Evolutionary conservation across 768 basidiomycete genomes (phyloP), one percentile per base, ranked within the genome.

Genomic region (Cyathus striatus): DNA sequence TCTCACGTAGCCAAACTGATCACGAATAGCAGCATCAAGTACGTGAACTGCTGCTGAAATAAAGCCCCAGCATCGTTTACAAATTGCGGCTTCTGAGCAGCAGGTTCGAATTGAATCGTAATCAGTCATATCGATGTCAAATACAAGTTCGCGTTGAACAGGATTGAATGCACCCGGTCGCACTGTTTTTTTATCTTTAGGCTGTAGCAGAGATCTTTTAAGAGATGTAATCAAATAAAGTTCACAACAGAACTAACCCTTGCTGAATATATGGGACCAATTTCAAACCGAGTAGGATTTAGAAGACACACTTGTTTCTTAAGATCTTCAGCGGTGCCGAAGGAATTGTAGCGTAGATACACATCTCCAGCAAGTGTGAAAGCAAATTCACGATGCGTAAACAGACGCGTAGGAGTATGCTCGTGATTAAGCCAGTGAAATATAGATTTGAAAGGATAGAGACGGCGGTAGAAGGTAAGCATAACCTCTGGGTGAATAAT

Each of bases 121-220:
- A 65, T 99, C 96, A 13, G 96, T 95, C 96, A 99, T 97, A 65
- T 99, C 96, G 59, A 99, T 97, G 79, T 99, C 96, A 60, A 99
- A 96, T 1, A 98, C 95, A 33, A 99, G 83, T 60, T 98, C 96
- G 45, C 96, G 85, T 49, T 80, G 77, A 24, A 78, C 60, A 0
- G 96, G 92, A 34, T 74, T 70, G 51, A 97, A 83, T n/a, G 83
- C 68, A 9, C 80, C 79, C 7, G 68, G 53, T 5, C 71, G 66
- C 13, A 90, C 71, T 0, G 88, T 84, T 56, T 94, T 94, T 59
- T 79, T 86, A 69, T 97, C 95, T 55, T 81, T 74, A 2, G 95
- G 95, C 91, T 96, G 58, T 21, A 41, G 3, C n/a, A 23, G 32
- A 6, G 25, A 32, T 18, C 9, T 37, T 7, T 9, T 9, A 10